phyloP scores from a whole-genome alignment of 2,329 filamentous ascomycete species.

The Gyromitra esculenta region DNA sequence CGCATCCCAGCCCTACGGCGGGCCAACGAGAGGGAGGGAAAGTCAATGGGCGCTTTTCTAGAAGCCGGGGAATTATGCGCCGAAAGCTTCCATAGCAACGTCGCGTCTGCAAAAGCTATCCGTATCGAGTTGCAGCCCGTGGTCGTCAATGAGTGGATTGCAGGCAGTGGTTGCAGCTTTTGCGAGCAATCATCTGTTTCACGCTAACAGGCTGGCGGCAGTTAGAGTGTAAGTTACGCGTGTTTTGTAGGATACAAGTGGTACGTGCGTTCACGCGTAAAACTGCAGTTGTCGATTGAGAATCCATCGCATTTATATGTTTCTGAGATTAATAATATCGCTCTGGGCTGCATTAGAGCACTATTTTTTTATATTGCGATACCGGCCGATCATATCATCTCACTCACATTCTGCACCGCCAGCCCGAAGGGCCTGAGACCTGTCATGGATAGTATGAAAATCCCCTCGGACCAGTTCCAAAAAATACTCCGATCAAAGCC shows the following conservation, averaged over 20 bases:
- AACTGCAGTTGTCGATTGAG: slow-evolving; percentile 9
- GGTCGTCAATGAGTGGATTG: slow-evolving; percentile 40
- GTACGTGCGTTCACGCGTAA: slow-evolving; percentile 26
- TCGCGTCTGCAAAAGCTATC: slow-evolving; percentile 17
- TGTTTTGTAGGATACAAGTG: slow-evolving; percentile 3
- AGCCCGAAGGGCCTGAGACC: neutral
- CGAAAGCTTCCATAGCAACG: slow-evolving; percentile 21
- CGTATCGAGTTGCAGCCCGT: slow-evolving; percentile 39
- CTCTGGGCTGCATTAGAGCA: neutral
- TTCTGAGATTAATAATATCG: slow-evolving; percentile 20
- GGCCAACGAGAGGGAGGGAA: neutral
- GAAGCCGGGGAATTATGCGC: slow-evolving; percentile 31
- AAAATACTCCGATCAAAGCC: neutral
- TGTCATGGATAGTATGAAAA: neutral
- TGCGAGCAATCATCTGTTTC: slow-evolving; percentile 39
- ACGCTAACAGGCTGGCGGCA: slow-evolving; percentile 35
- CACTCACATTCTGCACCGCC: slow-evolving; percentile 9
- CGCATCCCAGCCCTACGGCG: neutral
- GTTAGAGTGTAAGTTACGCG: slow-evolving; percentile 31
- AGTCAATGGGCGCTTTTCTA: slow-evolving; percentile 39
- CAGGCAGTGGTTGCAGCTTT: neutral
- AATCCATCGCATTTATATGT: slow-evolving; percentile 17
- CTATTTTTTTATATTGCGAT: neutral
- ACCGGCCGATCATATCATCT: slow-evolving; percentile 25
- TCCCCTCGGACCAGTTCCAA: slow-evolving; percentile 4